Conservation (phyloP, 176 grass and related monocot genomes). For the Avena eriantha region DNA sequence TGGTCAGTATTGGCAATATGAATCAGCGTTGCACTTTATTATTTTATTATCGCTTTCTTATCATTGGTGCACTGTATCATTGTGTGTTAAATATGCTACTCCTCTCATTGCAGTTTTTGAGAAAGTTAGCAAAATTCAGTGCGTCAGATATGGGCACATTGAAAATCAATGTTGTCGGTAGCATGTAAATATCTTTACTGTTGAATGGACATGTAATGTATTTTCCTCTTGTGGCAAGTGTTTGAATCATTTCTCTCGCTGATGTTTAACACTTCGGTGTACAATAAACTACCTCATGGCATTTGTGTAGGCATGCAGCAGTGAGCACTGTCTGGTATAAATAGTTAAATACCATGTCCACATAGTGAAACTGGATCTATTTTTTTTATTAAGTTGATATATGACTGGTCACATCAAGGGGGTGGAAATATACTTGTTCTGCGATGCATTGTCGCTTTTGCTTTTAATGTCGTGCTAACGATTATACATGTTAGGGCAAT, state of each 20-base stretch:
- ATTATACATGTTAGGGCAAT: too few species aligned
- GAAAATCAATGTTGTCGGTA: constrained; percentile 91
- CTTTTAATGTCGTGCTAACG: too few species aligned
- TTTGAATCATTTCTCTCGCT: not conserved
- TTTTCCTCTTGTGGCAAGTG: not conserved
- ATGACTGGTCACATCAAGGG: not conserved
- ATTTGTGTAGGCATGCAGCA: constrained; percentile 24
- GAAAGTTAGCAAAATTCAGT: constrained; percentile 93
- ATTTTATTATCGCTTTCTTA: constrained; percentile 16
- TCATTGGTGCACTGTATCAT: constrained; percentile 6
- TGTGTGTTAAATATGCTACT: constrained; percentile 25
- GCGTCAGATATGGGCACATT: constrained; percentile 87
- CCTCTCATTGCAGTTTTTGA: constrained; percentile 80
- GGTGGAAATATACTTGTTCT: constrained; percentile 8
- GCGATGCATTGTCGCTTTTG: not conserved
- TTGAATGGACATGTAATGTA: constrained; percentile 99
- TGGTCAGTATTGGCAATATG: constrained; percentile 50
- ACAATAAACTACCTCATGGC: constrained; percentile 21
- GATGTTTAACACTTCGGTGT: constrained; percentile 1
- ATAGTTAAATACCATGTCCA: constrained; percentile 15
- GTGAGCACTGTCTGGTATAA: constrained; percentile 23
- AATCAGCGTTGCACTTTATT: constrained; percentile 8
- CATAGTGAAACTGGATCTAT: not conserved
- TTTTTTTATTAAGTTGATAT: constrained; percentile 22
- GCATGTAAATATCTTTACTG: constrained; percentile 95